Base-by-base conservation (phyloP, 1,284 basidiomycete genomes). In the Pseudomicrostroma phylloplanum region DNA sequence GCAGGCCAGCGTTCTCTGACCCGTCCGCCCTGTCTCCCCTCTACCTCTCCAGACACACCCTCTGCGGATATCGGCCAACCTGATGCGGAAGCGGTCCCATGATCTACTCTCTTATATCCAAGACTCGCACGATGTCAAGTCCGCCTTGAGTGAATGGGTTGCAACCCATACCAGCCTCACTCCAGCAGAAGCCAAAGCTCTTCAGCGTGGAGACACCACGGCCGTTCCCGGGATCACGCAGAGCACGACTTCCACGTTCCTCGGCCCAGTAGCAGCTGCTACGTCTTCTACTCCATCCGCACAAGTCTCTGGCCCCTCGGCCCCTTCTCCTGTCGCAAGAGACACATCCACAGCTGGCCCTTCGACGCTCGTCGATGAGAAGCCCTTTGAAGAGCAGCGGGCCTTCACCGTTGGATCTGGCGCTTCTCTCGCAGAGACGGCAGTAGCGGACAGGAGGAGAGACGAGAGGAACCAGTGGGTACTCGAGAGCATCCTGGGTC, bases 91-190 rank as follows among this genome's bases (percentile, higher is more conserved):
- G 58, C 76, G 78, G 61, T 72, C 77, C 0, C 68, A 77, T 49
- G 76, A 87, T 69, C 84, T 96, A 30, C 85, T 97, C 39, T 86
- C 87, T 72, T 88, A 93, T 73, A 87, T 97, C 67, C 89, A 89
- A 1, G 94, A 97, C 79, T 86, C 87, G 67, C 88, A 88, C 73
- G 91, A 94, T 26, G 72, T 75, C 26, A 73, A 73, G 61, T 74
- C 76, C 42, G 67, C 71, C 2, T 57, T 79, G 9, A 64, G 65
- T 7, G 67, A 72, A 46, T 77, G 76, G 77, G 69, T 54, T 13
- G 51, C 51, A 13, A 25, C n/a, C 6, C 51, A 54, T 15, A 54
- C 51, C 21, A 54, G 25, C 51, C 51, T 54, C 51, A 54, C 51
- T 6, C 51, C 25, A 21, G 51, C 51, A 2, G 21, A 54, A 19